These are phyloP conservation scores for Artemisia tridentata DNA, from an alignment of 129 eudicot genomes.

Conservation along the genomic window DNA sequence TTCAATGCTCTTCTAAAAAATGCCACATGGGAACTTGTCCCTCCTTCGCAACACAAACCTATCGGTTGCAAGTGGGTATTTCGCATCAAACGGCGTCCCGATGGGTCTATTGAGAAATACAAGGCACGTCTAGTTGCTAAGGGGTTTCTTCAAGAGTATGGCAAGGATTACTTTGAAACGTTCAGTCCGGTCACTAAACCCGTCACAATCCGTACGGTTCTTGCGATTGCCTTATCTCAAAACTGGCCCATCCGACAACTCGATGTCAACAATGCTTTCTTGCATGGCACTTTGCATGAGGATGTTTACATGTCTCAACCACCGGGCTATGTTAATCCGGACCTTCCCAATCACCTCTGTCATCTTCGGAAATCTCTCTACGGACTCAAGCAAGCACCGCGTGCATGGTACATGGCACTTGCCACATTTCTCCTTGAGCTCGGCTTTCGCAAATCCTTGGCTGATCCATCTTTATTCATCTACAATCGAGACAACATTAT, in stretches of 20 bases:
- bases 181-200: no score
- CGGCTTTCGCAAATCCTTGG: slow-evolving; percentile 19
- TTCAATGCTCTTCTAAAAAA: slow-evolving; percentile 7
- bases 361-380: slow-evolving; percentile 11
- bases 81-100: background rate
- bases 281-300: slow-evolving; percentile 15
- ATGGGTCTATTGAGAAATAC: background rate
- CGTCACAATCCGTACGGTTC: no score
- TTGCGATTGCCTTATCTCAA: no score
- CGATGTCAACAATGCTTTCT: no score
- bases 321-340: background rate
- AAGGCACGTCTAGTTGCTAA: no score
- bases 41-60: background rate
- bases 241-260: no score
- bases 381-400: no score
- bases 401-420: slow-evolving; percentile 7
- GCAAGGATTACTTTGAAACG: no score
- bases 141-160: no score
- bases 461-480: slow-evolving; percentile 23
- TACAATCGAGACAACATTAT: background rate
- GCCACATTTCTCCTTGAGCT: background rate
- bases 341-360: slow-evolving; percentile 1
- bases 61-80: slow-evolving; percentile 15
- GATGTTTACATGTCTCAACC: slow-evolving; percentile 26
- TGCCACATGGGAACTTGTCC: slow-evolving; percentile 13